These are phyloP conservation scores for Chenopodium formosanum DNA, from an alignment of 148 eudicot genomes.

Conservation along the genomic window DNA sequence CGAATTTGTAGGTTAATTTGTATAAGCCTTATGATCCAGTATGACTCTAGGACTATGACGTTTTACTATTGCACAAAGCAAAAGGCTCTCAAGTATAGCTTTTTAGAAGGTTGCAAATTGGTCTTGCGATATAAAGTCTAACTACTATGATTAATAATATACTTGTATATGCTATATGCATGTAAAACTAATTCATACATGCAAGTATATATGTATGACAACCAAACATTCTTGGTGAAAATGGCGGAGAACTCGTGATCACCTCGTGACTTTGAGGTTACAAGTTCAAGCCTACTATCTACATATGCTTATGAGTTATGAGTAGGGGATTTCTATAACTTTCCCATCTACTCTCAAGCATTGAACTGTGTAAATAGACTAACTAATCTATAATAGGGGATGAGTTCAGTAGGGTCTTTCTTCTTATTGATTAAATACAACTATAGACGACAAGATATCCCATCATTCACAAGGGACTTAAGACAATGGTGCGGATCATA, in stretches of 20 bases:
- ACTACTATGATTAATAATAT: not conserved
- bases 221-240: too few species aligned
- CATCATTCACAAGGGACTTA: slow-evolving; percentile 11
- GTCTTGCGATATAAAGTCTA: not conserved
- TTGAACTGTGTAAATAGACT: too few species aligned
- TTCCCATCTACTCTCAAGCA: too few species aligned
- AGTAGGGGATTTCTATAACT: too few species aligned
- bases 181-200: not conserved
- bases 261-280: too few species aligned
- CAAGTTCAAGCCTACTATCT: too few species aligned
- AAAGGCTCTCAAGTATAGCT: not conserved
- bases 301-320: too few species aligned
- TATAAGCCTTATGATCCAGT: not conserved
- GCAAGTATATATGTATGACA: too few species aligned
- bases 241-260: too few species aligned
- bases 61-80: not conserved
- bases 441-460: not conserved
- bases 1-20: not conserved
- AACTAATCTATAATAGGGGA: too few species aligned
- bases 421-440: too few species aligned
- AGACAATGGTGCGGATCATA: slow-evolving; percentile 8
- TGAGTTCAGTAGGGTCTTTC: too few species aligned
- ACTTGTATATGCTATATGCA: not conserved
- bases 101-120: not conserved
- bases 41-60: slow-evolving; percentile 10